Evolutionary conservation across 805 yeast genomes (phyloP).

Genomic region (Yarrowia sp.): DNA sequence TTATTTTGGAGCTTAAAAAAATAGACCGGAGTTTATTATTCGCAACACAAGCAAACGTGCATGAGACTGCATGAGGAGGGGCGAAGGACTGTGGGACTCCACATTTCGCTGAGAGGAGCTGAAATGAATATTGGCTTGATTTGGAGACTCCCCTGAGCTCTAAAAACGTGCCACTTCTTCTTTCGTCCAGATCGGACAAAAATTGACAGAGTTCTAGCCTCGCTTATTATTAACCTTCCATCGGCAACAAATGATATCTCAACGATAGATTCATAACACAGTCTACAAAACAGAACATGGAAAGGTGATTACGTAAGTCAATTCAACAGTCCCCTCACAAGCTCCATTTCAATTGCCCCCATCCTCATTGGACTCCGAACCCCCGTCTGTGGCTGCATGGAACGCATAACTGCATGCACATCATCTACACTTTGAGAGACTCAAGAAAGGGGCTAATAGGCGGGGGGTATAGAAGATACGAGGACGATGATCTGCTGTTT

Average conservation of each 20-base stretch:
- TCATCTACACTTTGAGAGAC: not conserved
- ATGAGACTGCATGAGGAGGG: not conserved
- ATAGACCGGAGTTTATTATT: not conserved
- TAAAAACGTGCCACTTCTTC: not conserved
- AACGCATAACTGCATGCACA: slow-evolving; percentile 20
- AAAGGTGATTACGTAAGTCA: too few relatives aligned
- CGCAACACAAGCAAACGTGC: slow-evolving; percentile 13
- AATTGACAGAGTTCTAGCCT: not conserved
- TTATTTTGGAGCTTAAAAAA: slow-evolving; percentile 18
- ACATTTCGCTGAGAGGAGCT: too few relatives aligned
- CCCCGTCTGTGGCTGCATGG: slow-evolving; percentile 1
- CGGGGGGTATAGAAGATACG: too few relatives aligned
- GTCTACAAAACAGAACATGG: too few relatives aligned
- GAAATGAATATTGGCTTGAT: not conserved
- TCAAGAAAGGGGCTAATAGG: not conserved
- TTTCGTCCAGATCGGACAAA: not conserved
- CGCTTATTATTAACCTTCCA: slow-evolving; percentile 17
- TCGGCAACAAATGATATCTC: not conserved
- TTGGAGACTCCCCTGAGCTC: not conserved
- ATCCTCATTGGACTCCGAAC: too few relatives aligned
- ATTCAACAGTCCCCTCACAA: too few relatives aligned
- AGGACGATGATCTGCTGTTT: too few relatives aligned
- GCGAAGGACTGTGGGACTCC: too few relatives aligned
- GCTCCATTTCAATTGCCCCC: too few relatives aligned
- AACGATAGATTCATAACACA: too few relatives aligned